Conservation (phyloP, 306 rosid genomes). For the Quercus suber region DNA sequence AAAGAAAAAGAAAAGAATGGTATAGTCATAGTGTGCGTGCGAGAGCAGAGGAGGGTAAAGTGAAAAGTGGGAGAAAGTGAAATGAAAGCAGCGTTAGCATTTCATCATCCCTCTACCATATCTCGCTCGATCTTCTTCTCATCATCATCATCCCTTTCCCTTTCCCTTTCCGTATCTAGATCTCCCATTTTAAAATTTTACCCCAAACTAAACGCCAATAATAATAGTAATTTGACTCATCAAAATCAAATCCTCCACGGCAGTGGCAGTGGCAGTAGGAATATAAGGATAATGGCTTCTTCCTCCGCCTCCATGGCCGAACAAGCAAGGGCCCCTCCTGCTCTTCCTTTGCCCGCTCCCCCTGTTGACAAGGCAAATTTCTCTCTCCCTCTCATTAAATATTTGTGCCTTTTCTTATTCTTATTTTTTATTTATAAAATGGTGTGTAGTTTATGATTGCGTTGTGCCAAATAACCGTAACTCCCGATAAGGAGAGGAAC, state of each 20-base stretch:
- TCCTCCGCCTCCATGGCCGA: conserved; percentile 33
- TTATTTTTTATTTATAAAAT: neutral
- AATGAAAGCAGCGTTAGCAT: conserved; percentile 59
- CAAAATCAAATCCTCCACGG: too few species aligned
- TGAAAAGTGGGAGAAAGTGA: neutral
- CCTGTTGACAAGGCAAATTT: conserved; percentile 57
- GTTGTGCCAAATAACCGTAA: conserved; percentile 76
- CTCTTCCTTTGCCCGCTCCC: conserved; percentile 66
- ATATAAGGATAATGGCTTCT: conserved; percentile 42
- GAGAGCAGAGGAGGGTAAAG: too few species aligned
- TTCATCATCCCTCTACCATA: neutral
- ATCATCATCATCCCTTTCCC: conserved; percentile 5
- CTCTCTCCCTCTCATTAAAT: neutral
- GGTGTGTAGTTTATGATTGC: conserved; percentile 72
- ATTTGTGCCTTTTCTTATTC: neutral
- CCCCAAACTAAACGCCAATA: conserved; percentile 6
- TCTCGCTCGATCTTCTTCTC: conserved; percentile 27
- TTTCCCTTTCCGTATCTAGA: neutral
- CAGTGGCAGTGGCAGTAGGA: too few species aligned
- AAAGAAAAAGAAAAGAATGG: too few species aligned
- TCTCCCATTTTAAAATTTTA: neutral
- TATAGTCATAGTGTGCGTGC: too few species aligned
- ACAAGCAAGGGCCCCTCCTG: conserved; percentile 68
- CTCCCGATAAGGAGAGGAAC: conserved; percentile 75
- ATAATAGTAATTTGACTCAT: too few species aligned